Evolutionary conservation across 208 protist genomes (phyloP), one percentile per base, ranked within the genome.

Genomic region (Crithidia sp.): DNA sequence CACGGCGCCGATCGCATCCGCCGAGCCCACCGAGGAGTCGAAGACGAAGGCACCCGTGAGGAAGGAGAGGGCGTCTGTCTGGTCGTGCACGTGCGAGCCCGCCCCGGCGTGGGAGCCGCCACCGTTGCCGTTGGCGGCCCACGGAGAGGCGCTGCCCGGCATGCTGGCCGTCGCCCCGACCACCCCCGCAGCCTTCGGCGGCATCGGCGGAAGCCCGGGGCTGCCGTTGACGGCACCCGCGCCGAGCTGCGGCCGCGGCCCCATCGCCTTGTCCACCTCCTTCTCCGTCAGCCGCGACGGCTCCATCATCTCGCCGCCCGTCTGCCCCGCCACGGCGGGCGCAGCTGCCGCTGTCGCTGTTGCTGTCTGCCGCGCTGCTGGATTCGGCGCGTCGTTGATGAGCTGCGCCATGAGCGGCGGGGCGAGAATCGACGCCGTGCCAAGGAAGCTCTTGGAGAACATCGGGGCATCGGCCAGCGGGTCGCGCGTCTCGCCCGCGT

Each of bases 31-130:
- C 7, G 70, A 77, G 16, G 67, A 71, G 61, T 79, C 74, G 41
- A 74, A 79, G 19, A 74, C 67, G 47, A 79, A 79, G 53, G 74
- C 74, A 40, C 44, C 54, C 3, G 67, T 79, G 44, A 79, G 74
- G 47, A 79, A 79, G 2, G 74, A 73, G 40, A 71, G 49, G 0
- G 74, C 67, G 44, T 79, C 74, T 0, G 54, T 65, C 52, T 44
- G 54, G 45, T 70, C 67, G 19, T 70, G 50, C 65, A 4, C 19
- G 12, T 63, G 58, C 36, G 58, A 50, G 40, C 59, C 56, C 37
- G 44, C 55, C 7, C 45, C 52, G 3, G 39, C 17, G 41, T 70
- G 65, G 8, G 53, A 59, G 62, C 69, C 74, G 44, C 71, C 67
- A 5, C 53, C 16, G 8, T 5, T 43, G 54, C 28, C 28, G 28